These are phyloP conservation scores for Vitis hybrid DNA, from an alignment of 177 flowering plant genomes.

Conservation along the genomic window DNA sequence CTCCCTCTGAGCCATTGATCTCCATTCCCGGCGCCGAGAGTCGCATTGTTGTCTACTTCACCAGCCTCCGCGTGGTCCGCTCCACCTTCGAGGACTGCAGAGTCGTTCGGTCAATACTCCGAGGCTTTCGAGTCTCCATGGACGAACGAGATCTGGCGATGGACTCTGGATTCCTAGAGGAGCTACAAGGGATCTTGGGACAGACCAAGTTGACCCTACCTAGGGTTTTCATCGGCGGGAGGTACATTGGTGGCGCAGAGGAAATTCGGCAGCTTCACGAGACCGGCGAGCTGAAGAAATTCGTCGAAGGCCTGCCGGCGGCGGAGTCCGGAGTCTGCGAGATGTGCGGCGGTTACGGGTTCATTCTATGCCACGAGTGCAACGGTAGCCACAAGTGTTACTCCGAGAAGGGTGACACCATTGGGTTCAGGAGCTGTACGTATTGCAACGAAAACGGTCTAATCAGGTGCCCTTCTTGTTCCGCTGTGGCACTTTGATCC, in stretches of 20 bases:
- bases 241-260: slow-evolving; percentile 61
- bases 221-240: slow-evolving; percentile 55
- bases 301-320: slow-evolving; percentile 40
- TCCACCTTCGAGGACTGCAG: slow-evolving; percentile 58
- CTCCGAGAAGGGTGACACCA: slow-evolving; percentile 17
- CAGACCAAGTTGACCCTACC: slow-evolving; percentile 33
- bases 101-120: slow-evolving; percentile 41
- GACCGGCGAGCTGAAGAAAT: slow-evolving; percentile 47
- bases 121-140: slow-evolving; percentile 40
- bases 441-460: slow-evolving; percentile 61
- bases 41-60: slow-evolving; percentile 47
- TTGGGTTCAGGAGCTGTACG: slow-evolving; percentile 47
- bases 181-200: slow-evolving; percentile 32
- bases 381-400: slow-evolving; percentile 49
- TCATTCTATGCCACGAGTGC: slow-evolving; percentile 45
- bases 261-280: slow-evolving; percentile 47
- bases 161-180: slow-evolving; percentile 41
- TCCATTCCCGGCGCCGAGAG: slow-evolving; percentile 29
- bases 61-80: slow-evolving; percentile 61
- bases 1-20: slow-evolving; percentile 9
- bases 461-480: slow-evolving; percentile 61
- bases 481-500: slow-evolving; percentile 19
- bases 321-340: slow-evolving; percentile 30
- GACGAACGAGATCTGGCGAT: slow-evolving; percentile 66
- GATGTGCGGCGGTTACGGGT: slow-evolving; percentile 46